Base-by-base conservation (phyloP, 1,139 yeast species). In the Yamadazyma diospyri region DNA sequence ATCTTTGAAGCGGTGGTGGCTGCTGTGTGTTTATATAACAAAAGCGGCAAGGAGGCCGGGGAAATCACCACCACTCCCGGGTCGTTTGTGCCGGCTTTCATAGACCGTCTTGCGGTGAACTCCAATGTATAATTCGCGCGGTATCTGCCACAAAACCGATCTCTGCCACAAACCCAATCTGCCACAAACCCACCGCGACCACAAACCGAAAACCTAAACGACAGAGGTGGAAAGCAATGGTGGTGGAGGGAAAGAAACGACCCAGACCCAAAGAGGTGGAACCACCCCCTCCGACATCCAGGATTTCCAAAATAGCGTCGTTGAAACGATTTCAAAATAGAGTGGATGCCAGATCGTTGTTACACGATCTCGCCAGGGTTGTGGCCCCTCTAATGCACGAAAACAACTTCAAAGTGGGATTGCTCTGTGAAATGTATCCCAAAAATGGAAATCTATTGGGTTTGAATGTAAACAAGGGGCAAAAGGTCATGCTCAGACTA, bases 371-470 rank as follows among this genome's bases (percentile, higher is more conserved):
- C 11, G 84, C 86, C 9, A 69, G 66, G 24, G 51, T 64, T 11
- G 84, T 79, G 21, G 81, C 86, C 0, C 95, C 95, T 1, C 59
- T 92, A 33, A 85, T 92, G 77, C 73, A 76, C 37, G 74, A 76
- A 32, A 71, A 79, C 43, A 72, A 73, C 11, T 76, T 85, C 51
- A 75, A 72, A 38, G 92, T 89, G 3, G 79, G 78, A 1, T 63
- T 75, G 0, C 55, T 92, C 14, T 76, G 85, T 45, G 98, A 92
- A 57, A 85, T 92, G 76, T 83, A 65, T 45, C 97, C 97, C n/a
- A 79, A 73, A 43, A 69, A 76, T 48, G 64, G 72, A 2, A 61
- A 71, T 23, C 58, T 92, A 20, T 61, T 89, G 11, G 97, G 98
- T 0, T 58, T 88, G 39, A 92, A 92, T 57, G 88, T 87, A n/a